Percentiles rank a stretch among this genome's conserved stretches.
These are phyloP conservation scores for Eucalyptus lansdowneana DNA, from an alignment of 345 rosid species.

Conservation along the genomic window DNA sequence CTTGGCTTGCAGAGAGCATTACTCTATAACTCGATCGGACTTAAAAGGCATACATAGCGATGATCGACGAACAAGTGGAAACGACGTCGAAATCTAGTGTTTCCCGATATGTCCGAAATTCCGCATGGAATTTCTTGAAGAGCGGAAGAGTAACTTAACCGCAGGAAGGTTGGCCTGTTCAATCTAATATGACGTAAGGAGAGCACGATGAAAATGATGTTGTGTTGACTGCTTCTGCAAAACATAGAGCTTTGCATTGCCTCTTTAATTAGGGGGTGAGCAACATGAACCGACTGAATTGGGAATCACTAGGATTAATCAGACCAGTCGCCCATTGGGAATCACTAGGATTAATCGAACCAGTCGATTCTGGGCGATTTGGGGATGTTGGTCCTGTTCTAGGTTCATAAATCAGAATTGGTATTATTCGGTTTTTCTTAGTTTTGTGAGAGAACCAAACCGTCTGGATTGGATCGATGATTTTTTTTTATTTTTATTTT, in stretches of 20 bases:
- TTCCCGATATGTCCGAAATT: neutral
- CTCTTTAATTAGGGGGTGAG: neutral
- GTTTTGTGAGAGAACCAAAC: neutral
- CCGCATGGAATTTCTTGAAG: neutral
- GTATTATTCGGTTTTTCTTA: neutral
- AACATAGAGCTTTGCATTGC: neutral
- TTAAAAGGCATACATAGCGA: neutral
- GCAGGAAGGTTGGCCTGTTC: neutral
- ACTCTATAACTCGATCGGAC: neutral
- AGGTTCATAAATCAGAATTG: too few species aligned
- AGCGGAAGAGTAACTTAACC: neutral
- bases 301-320: too few species aligned
- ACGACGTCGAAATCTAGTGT: neutral
- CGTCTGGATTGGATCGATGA: too few species aligned
- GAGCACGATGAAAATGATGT: neutral
- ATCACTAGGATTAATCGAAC: too few species aligned
- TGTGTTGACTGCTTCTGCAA: neutral
- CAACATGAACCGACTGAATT: neutral
- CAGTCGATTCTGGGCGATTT: rapidly evolving
- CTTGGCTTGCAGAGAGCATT: neutral
- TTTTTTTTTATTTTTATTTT: too few species aligned
- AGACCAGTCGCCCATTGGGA: too few species aligned
- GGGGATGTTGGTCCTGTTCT: neutral
- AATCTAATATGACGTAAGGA: neutral
- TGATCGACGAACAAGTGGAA: neutral